Percentiles rank a stretch among this genome's conserved stretches.
phyloP scores from a whole-genome alignment of 257 asterid genomes.

The Ligustrum vulgare region DNA sequence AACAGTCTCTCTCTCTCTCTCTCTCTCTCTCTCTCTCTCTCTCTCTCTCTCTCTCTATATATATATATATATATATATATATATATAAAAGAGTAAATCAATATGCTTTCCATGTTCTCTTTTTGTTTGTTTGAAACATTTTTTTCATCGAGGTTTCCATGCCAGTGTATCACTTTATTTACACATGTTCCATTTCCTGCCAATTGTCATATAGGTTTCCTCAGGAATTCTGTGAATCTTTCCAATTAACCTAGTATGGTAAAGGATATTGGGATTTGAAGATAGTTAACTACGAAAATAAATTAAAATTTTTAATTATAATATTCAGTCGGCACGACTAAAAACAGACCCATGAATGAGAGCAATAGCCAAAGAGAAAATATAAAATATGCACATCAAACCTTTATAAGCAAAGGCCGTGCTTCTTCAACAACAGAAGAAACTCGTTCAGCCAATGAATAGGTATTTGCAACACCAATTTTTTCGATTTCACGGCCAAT shows the following conservation, averaged over 20 bases:
- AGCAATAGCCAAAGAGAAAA: not conserved
- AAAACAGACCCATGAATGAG: constrained; percentile 9
- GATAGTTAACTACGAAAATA: not conserved
- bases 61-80: too few relatives aligned
- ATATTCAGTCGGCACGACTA: constrained; percentile 4
- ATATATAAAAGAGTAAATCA: not conserved
- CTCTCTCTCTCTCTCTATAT: too few relatives aligned
- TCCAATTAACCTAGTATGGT: not conserved
- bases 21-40: too few relatives aligned
- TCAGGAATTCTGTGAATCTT: not conserved
- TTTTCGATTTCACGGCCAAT: constrained; percentile 90
- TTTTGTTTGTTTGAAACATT: not conserved
- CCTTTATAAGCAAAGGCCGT: constrained; percentile 85
- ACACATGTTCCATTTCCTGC: not conserved
- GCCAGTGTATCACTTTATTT: not conserved
- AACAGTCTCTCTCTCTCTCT: too few relatives aligned
- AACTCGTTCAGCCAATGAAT: constrained; percentile 71
- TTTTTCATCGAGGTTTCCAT: not conserved
- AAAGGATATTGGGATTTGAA: not conserved
- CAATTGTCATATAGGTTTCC: not conserved
- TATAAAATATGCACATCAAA: constrained; percentile 40
- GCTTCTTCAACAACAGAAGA: constrained; percentile 78
- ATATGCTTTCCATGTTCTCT: not conserved
- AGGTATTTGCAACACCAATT: constrained; percentile 77
- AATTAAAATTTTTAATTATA: not conserved